A percentile compares a stretch with the other conserved stretches of the same genome.
phyloP scores from a whole-genome alignment of 139 green algal species.

The Chlorella sp. region DNA sequence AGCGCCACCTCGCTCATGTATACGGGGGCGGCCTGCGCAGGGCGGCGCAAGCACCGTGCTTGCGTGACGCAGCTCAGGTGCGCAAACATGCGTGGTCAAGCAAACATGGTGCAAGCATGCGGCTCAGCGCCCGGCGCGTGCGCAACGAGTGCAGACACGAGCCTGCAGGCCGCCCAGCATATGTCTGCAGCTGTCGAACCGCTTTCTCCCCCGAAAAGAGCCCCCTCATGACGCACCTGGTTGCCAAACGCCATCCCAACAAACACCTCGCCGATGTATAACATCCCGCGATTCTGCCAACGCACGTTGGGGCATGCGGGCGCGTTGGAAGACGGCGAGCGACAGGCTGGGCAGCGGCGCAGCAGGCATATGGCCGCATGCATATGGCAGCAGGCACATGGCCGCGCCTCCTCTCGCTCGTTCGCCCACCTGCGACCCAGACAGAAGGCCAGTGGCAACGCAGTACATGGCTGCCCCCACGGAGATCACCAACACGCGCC shows the following conservation, averaged over 20 bases:
- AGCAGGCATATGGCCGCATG: no score
- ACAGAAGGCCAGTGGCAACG: not conserved
- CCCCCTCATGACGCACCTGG: no score
- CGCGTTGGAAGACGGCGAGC: no score
- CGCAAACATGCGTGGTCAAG: not conserved
- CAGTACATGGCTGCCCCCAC: not conserved
- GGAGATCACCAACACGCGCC: not conserved
- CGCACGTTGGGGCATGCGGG: no score
- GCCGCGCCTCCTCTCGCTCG: no score
- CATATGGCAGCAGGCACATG: no score
- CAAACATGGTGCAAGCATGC: not conserved
- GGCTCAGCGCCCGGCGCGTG: not conserved
- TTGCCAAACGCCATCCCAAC: conserved; percentile 5
- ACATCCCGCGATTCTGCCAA: not conserved
- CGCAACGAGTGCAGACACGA: no score
- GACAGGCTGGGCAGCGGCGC: no score
- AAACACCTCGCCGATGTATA: not conserved
- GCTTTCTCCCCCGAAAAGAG: no score
- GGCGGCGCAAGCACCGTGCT: not conserved
- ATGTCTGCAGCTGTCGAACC: no score
- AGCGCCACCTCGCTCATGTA: conserved; percentile 9
- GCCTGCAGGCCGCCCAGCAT: no score
- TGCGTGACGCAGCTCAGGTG: no score
- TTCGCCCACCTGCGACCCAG: not conserved
- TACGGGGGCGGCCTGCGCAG: not conserved